phyloP scores from a whole-genome alignment of 805 yeast genomes.

The Blastobotrys attinorum region DNA sequence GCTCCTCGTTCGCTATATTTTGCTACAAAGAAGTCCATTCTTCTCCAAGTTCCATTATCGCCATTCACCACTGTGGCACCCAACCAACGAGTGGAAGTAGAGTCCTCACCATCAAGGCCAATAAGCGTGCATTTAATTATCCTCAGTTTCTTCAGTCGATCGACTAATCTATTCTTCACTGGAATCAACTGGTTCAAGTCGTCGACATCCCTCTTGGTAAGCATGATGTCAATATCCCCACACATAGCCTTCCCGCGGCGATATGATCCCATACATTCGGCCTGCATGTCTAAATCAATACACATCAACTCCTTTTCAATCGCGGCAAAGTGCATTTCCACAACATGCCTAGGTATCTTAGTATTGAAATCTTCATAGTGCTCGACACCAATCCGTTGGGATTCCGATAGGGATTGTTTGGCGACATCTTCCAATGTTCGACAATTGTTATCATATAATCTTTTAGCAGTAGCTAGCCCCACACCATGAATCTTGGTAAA shows the following conservation, averaged over 20 bases:
- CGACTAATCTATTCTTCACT: conserved; percentile 20
- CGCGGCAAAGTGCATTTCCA: conserved; percentile 32
- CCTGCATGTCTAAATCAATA: conserved; percentile 32
- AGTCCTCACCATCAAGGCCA: conserved; percentile 18
- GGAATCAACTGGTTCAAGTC: conserved; percentile 13
- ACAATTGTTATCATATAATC: conserved; percentile 34
- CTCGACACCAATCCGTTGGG: conserved; percentile 35
- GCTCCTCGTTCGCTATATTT: conserved; percentile 42
- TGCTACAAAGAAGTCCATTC: conserved; percentile 45
- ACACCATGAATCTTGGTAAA: conserved; percentile 43
- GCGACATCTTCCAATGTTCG: conserved; percentile 35
- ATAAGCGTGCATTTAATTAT: conserved; percentile 33
- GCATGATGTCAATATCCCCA: conserved; percentile 48
- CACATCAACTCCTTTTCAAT: conserved; percentile 23
- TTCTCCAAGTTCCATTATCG: conserved; percentile 33
- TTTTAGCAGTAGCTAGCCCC: conserved; percentile 36
- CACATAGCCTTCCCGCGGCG: conserved; percentile 38
- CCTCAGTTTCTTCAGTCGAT: conserved; percentile 21
- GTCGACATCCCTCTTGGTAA: conserved; percentile 31
- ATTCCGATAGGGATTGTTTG: conserved; percentile 22
- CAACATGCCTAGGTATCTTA: conserved; percentile 42
- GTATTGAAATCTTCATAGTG: conserved; percentile 41
- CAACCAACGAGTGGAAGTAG: conserved; percentile 20
- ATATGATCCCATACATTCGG: conserved; percentile 44
- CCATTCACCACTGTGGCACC: conserved; percentile 28